These are phyloP conservation scores for Aurantiochytrium sp. DNA, from an alignment of 108 stramenopile species.

Conservation along the genomic window DNA sequence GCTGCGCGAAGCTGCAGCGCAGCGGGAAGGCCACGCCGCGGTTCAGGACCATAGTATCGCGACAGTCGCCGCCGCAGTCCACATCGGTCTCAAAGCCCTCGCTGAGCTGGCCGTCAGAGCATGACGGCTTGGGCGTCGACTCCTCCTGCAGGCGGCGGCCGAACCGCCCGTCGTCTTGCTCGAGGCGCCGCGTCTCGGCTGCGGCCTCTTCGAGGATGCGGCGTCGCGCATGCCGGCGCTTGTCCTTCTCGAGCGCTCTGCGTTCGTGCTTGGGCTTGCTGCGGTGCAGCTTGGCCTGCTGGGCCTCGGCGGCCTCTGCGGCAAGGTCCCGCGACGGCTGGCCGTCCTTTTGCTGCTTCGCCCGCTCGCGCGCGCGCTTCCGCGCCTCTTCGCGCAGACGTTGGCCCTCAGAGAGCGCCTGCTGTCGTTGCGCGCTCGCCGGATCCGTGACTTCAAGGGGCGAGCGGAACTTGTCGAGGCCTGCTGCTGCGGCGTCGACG, in stretches of 20 bases:
- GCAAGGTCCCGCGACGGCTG: background rate
- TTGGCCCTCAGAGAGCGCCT: background rate
- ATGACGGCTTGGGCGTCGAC: background rate
- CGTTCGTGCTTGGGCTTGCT: background rate
- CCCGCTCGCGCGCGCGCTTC: background rate
- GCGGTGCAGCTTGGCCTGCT: background rate
- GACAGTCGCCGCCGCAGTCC: conserved; percentile 11
- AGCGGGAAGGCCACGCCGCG: background rate
- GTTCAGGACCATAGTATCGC: background rate
- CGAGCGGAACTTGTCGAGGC: no score
- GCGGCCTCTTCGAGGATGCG: background rate
- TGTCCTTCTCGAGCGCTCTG: background rate
- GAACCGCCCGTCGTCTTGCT: background rate
- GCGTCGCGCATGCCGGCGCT: background rate
- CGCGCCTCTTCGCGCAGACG: background rate
- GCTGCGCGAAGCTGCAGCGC: background rate
- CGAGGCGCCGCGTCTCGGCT: background rate
- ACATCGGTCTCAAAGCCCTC: background rate
- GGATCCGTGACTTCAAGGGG: no score
- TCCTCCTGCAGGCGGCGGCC: background rate
- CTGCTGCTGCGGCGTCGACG: no score
- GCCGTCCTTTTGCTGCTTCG: background rate
- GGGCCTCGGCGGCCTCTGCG: background rate
- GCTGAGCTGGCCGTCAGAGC: background rate
- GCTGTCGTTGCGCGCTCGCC: background rate